phyloP scores from a whole-genome alignment of 345 rosid genomes.

The Citrus inodora region DNA sequence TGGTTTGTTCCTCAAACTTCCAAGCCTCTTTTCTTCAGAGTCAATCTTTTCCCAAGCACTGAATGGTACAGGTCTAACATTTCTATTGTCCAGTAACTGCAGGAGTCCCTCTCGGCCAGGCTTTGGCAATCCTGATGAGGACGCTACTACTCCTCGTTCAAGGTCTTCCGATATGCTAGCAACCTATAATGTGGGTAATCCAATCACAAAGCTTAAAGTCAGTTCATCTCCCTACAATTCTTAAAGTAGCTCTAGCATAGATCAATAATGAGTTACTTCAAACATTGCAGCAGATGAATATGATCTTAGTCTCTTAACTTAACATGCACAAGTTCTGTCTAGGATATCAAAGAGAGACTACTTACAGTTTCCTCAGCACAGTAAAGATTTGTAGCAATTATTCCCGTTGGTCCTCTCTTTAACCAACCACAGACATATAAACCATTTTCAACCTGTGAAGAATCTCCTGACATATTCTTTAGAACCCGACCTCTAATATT shows the following conservation, averaged over 20 bases:
- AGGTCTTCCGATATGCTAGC: slow-evolving; percentile 72
- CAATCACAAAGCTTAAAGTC: background rate
- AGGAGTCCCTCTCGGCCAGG: slow-evolving; percentile 72
- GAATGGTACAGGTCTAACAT: slow-evolving; percentile 46
- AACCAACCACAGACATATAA: slow-evolving; percentile 95
- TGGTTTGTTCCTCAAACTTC: slow-evolving; percentile 53
- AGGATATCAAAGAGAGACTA: slow-evolving; percentile 9
- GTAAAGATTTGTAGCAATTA: slow-evolving; percentile 81
- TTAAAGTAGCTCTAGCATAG: background rate
- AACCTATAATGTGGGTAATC: slow-evolving; percentile 41
- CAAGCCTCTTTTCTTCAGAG: slow-evolving; percentile 62
- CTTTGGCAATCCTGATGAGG: slow-evolving; percentile 30
- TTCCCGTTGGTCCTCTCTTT: slow-evolving; percentile 92
- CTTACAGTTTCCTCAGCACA: slow-evolving; percentile 95
- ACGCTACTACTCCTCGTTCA: slow-evolving; percentile 37
- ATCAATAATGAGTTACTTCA: background rate
- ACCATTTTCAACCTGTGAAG: slow-evolving; percentile 48
- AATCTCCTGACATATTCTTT: slow-evolving; percentile 35
- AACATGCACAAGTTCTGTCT: too few relatives aligned
- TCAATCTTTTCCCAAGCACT: slow-evolving; percentile 79
- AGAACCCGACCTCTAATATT: slow-evolving; percentile 69
- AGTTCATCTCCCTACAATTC: background rate
- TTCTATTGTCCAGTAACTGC: slow-evolving; percentile 44
- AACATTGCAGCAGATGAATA: background rate
- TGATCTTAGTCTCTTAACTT: background rate